Evolutionary conservation across 208 protist species (phyloP), one percentile per base, ranked within the genome.

Genomic region (Leishmania braziliensis): DNA sequence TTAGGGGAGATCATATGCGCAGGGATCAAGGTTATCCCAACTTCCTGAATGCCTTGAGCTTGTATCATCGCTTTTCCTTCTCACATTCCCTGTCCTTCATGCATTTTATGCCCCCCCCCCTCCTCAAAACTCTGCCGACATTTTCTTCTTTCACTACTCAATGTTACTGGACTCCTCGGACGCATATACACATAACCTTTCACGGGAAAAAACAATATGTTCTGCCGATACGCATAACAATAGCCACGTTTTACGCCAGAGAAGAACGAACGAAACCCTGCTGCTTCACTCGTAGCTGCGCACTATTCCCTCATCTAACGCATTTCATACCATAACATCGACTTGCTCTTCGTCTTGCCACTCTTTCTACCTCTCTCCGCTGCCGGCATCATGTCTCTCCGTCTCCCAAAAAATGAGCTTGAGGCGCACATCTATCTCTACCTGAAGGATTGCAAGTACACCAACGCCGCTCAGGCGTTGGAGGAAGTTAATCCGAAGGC

Each of bases 351-450:
- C 8, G 33, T 76, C 51, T 20, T 76, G 5, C 10, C 33, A 4
- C 14, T 43, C 20, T 29, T 33, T 29, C n/a, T 29, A 16, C 23
- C 26, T 73, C 46, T 29, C 18, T 16, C 5, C 56, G 50, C 10
- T 14, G 2, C 23, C 50, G 18, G n/a, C 60, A 87, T 69, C 46
- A 90, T 88, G 76, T 88, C 86, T 46, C 82, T 95, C 43, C 87
- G 87, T 54, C 86, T 97, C 36, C 83, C 92, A 14, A 95, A 96
- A 81, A 86, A 95, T 74, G 91, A 95, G 85, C 84, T 97, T 3
- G 90, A 95, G 76, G 92, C 95, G 79, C 95, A 97, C 75, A 94
- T 97, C 58, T 95, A 90, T 87, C 87, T 89, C 70, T 97, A 97
- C 88, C 72, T 97, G 39, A 84, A 94, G 83, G 88, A 95, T 29